These are phyloP conservation scores for Huiozyma naganishii DNA, from an alignment of 805 yeast genomes.

Conservation along the genomic window DNA sequence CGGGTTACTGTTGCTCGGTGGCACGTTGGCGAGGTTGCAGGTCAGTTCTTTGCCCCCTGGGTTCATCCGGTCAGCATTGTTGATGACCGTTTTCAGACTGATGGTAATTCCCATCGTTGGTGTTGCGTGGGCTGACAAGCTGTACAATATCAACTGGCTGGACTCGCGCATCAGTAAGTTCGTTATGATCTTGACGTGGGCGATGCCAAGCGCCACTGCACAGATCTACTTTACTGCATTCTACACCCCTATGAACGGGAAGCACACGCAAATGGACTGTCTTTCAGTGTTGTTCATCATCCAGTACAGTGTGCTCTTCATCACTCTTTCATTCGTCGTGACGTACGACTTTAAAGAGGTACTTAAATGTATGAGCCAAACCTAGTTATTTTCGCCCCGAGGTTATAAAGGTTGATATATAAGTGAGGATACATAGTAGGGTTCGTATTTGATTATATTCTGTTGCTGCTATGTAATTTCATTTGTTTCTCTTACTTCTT, in stretches of 20 bases:
- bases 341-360: constrained; percentile 39
- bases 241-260: constrained; percentile 56
- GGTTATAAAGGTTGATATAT: not conserved
- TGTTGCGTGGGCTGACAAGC: constrained; percentile 49
- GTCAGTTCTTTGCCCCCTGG: constrained; percentile 50
- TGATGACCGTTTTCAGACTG: constrained; percentile 47
- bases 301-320: constrained; percentile 52
- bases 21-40: constrained; percentile 70
- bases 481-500: too few species aligned
- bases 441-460: too few species aligned
- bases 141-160: constrained; percentile 54
- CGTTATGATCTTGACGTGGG: constrained; percentile 61
- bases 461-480: too few species aligned
- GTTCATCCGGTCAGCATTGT: constrained; percentile 47
- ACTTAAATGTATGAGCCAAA: constrained; percentile 15
- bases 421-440: not conserved
- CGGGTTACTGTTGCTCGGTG: constrained; percentile 76
- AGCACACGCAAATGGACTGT: constrained; percentile 61
- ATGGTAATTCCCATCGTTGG: constrained; percentile 75
- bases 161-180: constrained; percentile 50
- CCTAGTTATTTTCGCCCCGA: not conserved
- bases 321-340: constrained; percentile 63
- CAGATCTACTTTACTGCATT: constrained; percentile 83
- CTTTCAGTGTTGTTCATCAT: constrained; percentile 58
- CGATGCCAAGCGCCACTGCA: constrained; percentile 82